Percentiles rank a stretch among this genome's conserved stretches.
Conservation (phyloP, 495 filamentous ascomycete species). For the Hypoxylon trugodes region DNA sequence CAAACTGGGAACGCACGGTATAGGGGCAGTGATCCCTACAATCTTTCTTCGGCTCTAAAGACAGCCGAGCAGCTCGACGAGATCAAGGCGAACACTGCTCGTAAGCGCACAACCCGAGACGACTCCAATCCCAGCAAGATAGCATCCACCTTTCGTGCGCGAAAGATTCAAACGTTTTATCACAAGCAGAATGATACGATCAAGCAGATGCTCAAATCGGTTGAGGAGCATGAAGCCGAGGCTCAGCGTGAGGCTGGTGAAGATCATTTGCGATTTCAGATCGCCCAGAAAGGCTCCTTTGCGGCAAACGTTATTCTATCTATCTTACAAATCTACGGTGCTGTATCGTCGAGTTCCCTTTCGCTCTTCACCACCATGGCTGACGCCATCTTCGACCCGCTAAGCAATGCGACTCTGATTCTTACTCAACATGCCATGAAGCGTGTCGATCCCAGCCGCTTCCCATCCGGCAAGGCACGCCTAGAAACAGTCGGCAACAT, state of each 20-base stretch:
- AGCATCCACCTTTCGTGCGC: slow-evolving; percentile 47
- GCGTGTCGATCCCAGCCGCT: slow-evolving; percentile 85
- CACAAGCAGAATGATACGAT: slow-evolving; percentile 93
- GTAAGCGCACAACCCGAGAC: slow-evolving; percentile 67
- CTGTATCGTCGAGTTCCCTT: slow-evolving; percentile 83
- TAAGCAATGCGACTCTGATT: slow-evolving; percentile 89
- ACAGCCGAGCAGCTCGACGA: slow-evolving; percentile 76
- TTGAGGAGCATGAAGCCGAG: slow-evolving; percentile 85
- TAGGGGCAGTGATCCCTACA: slow-evolving; percentile 78
- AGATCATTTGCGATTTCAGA: slow-evolving; percentile 83
- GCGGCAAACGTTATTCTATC: slow-evolving; percentile 82
- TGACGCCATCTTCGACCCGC: slow-evolving; percentile 93
- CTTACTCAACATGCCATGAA: slow-evolving; percentile 88
- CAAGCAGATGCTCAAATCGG: slow-evolving; percentile 86
- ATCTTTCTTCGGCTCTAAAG: slow-evolving; percentile 81
- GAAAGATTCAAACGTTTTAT: slow-evolving; percentile 85
- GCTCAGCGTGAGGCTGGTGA: slow-evolving; percentile 81
- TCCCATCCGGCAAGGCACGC: slow-evolving; percentile 92
- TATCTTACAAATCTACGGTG: slow-evolving; percentile 86
- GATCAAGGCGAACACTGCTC: slow-evolving; percentile 83
- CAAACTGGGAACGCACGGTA: slow-evolving; percentile 56
- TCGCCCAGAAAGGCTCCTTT: slow-evolving; percentile 91
- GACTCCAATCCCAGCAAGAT: slow-evolving; percentile 19
- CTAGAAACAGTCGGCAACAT: slow-evolving; percentile 98
- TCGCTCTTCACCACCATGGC: slow-evolving; percentile 99